Base-by-base conservation (phyloP, 768 basidiomycete genomes). In the Panaeolus papilionaceus region DNA sequence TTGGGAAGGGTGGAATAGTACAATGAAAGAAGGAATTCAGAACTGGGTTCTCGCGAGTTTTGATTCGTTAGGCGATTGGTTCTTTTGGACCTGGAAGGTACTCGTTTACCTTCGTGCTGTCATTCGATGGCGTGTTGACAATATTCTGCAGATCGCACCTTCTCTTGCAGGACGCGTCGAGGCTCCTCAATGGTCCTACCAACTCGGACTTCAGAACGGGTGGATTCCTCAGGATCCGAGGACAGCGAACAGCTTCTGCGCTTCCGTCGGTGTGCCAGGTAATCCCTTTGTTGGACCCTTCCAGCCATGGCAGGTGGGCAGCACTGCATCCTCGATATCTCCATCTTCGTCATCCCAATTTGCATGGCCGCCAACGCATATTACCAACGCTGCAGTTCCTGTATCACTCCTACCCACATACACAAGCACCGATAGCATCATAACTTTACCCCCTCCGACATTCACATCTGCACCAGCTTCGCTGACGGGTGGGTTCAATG, bases 151-250 rank as follows among this genome's bases (percentile, higher is more conserved):
- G 80, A 77, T 81, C 39, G 78, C 73, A 26, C 83, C 85, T 80
- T 90, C 74, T 84, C 88, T 71, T 66, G 73, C 76, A 11, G 80
- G 80, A 33, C 71, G 70, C 8, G 73, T 80, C 23, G 77, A 79
- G 67, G 65, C 81, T 3, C 82, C 83, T 6, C 70, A 78, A 28
- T 84, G 83, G 83, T 80, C 81, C 0, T 84, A 84, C 68, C 76
- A 80, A 64, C 78, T 83, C 0, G 80, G 81, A 3, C 82, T 94
- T 65, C 78, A 87, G 70, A 79, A 90, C 38, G 94, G 93, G 37
- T 94, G 91, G 89, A 87, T 94, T 44, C 92, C 94, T 7, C 74
- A 76, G 1, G 91, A 95, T 75, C 93, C 93, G 18, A 82, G 93
- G 51, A 77, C 71, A 5, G 85, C 88, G 5, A 61, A 80, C 39